Percentiles rank a stretch among this genome's conserved stretches.
These are phyloP conservation scores for Diaporthe citri DNA, from an alignment of 2,329 filamentous ascomycete species.

Conservation along the genomic window DNA sequence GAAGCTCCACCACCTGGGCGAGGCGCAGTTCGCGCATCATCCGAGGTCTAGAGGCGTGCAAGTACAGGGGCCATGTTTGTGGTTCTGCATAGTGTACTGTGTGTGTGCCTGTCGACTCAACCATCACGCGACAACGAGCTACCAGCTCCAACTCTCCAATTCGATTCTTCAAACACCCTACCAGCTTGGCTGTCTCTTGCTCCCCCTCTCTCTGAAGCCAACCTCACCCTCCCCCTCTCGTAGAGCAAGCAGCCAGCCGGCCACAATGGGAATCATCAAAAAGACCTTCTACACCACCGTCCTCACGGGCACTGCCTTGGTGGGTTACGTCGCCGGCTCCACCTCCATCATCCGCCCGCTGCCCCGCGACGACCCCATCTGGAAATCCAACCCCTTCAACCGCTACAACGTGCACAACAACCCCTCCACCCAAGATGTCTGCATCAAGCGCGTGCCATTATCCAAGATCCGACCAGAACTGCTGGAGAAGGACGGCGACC, in stretches of 20 bases:
- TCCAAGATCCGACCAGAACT: conserved; percentile 74
- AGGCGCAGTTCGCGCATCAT: conserved; percentile 14
- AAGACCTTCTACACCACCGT: conserved; percentile 60
- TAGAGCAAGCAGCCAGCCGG: conserved; percentile 13
- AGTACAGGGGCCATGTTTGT: not conserved
- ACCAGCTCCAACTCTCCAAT: not conserved
- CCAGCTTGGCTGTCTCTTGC: not conserved
- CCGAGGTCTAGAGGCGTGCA: not conserved
- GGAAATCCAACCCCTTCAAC: conserved; percentile 67
- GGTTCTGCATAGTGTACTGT: not conserved
- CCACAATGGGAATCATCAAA: conserved; percentile 66
- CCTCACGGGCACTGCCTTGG: conserved; percentile 64
- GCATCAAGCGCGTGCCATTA: conserved; percentile 72
- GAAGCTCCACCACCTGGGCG: not conserved
- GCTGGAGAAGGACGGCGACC: conserved; percentile 67
- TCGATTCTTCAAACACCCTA: not conserved
- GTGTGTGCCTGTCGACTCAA: conserved; percentile 2
- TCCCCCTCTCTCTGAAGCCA: not conserved
- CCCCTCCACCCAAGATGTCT: conserved; percentile 73
- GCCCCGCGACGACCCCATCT: conserved; percentile 70
- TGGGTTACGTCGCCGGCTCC: conserved; percentile 65
- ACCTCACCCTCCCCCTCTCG: not conserved
- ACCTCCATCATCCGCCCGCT: conserved; percentile 70
- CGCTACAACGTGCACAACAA: conserved; percentile 74
- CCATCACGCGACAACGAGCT: conserved; percentile 18